phyloP scores from a whole-genome alignment of 192 early-diverging fungal genomes.

The Gonapodya prolifera region DNA sequence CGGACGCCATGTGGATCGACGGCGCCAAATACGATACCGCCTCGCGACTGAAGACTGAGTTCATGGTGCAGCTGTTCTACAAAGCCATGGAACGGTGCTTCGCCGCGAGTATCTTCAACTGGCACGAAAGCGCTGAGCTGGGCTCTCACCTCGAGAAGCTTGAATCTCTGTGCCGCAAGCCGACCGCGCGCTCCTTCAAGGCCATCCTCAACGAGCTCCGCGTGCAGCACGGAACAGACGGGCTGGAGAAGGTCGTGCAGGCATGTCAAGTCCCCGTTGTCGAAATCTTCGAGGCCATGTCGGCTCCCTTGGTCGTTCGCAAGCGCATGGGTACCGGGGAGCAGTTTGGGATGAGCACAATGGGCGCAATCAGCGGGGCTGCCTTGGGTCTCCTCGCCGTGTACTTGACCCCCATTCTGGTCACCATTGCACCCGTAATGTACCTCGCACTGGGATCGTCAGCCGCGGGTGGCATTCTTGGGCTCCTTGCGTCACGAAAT shows the following conservation, averaged over 20 bases:
- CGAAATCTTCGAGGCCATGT: neutral
- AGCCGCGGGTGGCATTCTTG: neutral
- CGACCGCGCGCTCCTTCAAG: neutral
- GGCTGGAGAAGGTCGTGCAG: neutral
- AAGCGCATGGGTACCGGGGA: neutral
- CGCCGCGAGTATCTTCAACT: neutral
- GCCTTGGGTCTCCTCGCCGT: neutral
- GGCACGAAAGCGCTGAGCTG: neutral
- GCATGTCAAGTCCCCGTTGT: neutral
- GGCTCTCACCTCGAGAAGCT: neutral
- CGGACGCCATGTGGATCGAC: neutral
- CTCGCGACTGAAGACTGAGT: neutral
- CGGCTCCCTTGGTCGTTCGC: neutral
- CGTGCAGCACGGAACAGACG: neutral
- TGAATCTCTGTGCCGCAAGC: neutral
- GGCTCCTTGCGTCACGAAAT: neutral
- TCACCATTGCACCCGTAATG: neutral
- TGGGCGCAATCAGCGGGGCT: neutral
- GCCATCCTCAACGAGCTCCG: neutral
- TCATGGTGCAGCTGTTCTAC: neutral
- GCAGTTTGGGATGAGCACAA: neutral
- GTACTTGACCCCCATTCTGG: neutral
- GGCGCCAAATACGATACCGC: neutral
- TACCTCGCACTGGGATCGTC: neutral
- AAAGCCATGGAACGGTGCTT: neutral